Evolutionary conservation across 768 basidiomycete genomes (phyloP).

Genomic region (Polyporus arcularius): DNA sequence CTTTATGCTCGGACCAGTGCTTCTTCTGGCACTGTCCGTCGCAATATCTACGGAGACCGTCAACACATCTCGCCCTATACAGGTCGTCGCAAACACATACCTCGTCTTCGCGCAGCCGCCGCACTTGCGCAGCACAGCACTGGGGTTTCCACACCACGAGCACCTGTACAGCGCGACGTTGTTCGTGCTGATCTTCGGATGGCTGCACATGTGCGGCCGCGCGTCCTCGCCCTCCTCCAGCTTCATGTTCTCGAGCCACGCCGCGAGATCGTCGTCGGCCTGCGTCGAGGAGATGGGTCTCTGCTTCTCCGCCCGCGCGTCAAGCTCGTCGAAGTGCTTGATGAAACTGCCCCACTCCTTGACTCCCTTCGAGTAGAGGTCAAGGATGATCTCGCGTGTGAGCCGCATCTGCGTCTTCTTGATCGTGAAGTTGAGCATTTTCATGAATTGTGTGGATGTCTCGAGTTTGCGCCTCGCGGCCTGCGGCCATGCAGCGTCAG

Average conservation of each 20-base stretch:
- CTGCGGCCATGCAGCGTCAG: constrained; percentile 20
- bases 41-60: constrained; percentile 40
- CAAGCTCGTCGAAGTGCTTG: constrained; percentile 35
- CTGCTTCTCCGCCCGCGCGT: constrained; percentile 29
- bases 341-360: constrained; percentile 51
- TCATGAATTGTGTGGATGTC: constrained; percentile 53
- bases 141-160: constrained; percentile 67
- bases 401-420: constrained; percentile 55
- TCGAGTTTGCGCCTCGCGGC: constrained; percentile 44
- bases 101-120: constrained; percentile 43
- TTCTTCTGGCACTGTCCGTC: constrained; percentile 41
- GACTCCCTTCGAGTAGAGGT: constrained; percentile 44
- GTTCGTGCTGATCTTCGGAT: constrained; percentile 50
- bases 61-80: not conserved
- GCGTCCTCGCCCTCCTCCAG: constrained; percentile 34
- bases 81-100: constrained; percentile 24
- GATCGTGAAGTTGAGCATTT: constrained; percentile 45
- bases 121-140: constrained; percentile 56
- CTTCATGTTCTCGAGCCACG: constrained; percentile 55
- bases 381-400: constrained; percentile 52
- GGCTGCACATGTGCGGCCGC: constrained; percentile 33
- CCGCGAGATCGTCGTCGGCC: constrained; percentile 56
- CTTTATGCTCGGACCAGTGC: constrained; percentile 38
- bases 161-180: constrained; percentile 58
- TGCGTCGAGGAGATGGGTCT: constrained; percentile 37